Conservation (phyloP, 176 grass and related monocot genomes). For the Oryza officinalis region DNA sequence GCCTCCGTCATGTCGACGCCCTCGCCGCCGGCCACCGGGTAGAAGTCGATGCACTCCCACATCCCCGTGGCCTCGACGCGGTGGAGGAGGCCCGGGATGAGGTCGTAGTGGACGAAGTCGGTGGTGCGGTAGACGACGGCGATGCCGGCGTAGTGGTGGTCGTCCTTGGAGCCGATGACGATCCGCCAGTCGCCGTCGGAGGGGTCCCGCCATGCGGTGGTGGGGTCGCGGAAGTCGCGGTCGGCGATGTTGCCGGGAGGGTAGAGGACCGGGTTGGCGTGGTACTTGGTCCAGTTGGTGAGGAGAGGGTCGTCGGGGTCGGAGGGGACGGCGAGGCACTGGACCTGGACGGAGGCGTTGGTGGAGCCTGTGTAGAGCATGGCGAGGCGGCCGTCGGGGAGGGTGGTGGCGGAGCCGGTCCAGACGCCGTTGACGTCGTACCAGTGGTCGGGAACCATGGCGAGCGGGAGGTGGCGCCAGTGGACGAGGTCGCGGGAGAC, state of each 20-base stretch:
- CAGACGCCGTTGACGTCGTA: constrained; percentile 82
- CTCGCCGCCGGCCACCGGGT: constrained; percentile 29
- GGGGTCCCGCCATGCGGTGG: constrained; percentile 65
- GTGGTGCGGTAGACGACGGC: constrained; percentile 47
- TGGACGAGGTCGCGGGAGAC: constrained; percentile 62
- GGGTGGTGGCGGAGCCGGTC: constrained; percentile 80
- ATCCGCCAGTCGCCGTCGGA: constrained; percentile 50
- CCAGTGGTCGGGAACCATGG: constrained; percentile 82
- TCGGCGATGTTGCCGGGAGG: constrained; percentile 45
- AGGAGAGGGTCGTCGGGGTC: constrained; percentile 70
- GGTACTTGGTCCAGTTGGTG: constrained; percentile 67
- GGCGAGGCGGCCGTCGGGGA: constrained; percentile 55
- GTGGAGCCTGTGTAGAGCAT: constrained; percentile 89
- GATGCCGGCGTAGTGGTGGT: constrained; percentile 47
- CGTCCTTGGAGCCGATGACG: constrained; percentile 79
- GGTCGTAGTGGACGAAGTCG: constrained; percentile 54
- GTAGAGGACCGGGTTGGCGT: constrained; percentile 60
- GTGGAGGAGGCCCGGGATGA: constrained; percentile 52
- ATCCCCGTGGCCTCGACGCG: constrained; percentile 44
- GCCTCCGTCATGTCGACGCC: constrained; percentile 52
- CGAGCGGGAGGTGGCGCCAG: constrained; percentile 79
- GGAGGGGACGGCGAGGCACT: constrained; percentile 69
- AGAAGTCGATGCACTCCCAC: constrained; percentile 97
- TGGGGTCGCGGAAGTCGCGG: constrained; percentile 83
- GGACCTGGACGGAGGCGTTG: constrained; percentile 65